Evolutionary conservation across 2,329 filamentous ascomycete species (phyloP).

Genomic region (Cladosporium sp.): DNA sequence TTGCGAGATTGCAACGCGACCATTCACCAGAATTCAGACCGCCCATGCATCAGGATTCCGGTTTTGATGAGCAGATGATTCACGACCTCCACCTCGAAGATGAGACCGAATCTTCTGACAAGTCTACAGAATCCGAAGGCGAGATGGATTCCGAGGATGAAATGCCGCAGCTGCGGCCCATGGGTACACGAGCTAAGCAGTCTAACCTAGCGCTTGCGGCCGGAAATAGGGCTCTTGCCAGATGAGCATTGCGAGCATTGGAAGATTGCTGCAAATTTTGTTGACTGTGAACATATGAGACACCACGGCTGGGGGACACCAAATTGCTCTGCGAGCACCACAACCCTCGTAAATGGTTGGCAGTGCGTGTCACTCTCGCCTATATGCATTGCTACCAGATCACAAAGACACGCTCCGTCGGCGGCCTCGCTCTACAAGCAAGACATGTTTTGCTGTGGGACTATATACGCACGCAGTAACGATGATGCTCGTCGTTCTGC

Average conservation of each 20-base stretch:
- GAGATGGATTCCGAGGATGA: constrained; percentile 13
- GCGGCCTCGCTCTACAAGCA: not conserved
- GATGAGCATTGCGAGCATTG: not conserved
- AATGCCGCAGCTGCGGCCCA: not conserved
- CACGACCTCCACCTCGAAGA: constrained; percentile 19
- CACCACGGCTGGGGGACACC: no score
- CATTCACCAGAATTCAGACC: constrained; percentile 17
- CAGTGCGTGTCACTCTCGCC: not conserved
- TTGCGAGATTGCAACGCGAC: not conserved
- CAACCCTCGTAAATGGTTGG: not conserved
- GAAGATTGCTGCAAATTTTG: not conserved
- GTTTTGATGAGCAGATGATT: constrained; percentile 38
- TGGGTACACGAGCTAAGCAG: not conserved
- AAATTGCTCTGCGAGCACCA: not conserved
- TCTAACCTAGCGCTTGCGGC: not conserved
- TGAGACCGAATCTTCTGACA: not conserved
- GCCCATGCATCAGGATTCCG: constrained; percentile 38
- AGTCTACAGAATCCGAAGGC: not conserved
- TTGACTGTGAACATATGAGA: no score
- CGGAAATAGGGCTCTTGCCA: not conserved
- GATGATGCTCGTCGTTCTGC: not conserved
- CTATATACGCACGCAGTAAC: not conserved
- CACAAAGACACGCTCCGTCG: no score
- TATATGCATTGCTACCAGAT: not conserved
- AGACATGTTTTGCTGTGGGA: not conserved